Conservation (phyloP, 1,284 basidiomycete genomes). For the Ceratobasidium sp. region DNA sequence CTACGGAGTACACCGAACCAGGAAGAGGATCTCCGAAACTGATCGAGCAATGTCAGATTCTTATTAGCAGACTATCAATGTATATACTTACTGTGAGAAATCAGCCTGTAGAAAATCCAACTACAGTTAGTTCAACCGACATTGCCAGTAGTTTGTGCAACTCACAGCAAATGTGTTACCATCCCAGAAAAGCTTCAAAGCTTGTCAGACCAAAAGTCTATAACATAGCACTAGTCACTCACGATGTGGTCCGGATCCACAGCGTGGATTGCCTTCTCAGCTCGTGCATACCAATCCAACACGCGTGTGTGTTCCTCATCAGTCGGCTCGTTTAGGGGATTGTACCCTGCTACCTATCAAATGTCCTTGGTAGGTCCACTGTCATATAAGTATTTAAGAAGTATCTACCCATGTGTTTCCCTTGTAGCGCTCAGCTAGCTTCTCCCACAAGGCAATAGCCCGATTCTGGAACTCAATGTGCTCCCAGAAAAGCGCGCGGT, state of each 20-base stretch:
- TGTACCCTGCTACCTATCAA: conserved; percentile 51
- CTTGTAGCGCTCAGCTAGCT: conserved; percentile 56
- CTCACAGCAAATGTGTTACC: conserved; percentile 56
- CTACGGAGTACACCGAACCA: conserved; percentile 55
- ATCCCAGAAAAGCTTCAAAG: conserved; percentile 47
- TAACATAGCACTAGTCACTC: conserved; percentile 37
- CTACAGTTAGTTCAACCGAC: background rate
- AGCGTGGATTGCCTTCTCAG: conserved; percentile 57
- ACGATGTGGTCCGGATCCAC: conserved; percentile 58
- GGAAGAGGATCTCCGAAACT: conserved; percentile 49
- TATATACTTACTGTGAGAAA: conserved; percentile 41
- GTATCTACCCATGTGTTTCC: conserved; percentile 58
- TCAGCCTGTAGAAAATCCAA: conserved; percentile 19
- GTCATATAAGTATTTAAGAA: no score
- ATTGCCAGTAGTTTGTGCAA: background rate
- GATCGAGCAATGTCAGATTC: no score
- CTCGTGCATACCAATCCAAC: conserved; percentile 55
- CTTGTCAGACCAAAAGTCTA: background rate
- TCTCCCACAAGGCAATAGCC: conserved; percentile 56
- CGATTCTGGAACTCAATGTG: conserved; percentile 60
- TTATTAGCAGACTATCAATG: background rate
- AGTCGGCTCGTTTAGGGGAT: conserved; percentile 60
- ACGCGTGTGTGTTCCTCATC: conserved; percentile 54
- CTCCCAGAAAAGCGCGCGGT: conserved; percentile 55
- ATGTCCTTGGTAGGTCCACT: no score